phyloP scores from a whole-genome alignment of 352 stramenopile genomes.

The Thalassiosira exigua region DNA sequence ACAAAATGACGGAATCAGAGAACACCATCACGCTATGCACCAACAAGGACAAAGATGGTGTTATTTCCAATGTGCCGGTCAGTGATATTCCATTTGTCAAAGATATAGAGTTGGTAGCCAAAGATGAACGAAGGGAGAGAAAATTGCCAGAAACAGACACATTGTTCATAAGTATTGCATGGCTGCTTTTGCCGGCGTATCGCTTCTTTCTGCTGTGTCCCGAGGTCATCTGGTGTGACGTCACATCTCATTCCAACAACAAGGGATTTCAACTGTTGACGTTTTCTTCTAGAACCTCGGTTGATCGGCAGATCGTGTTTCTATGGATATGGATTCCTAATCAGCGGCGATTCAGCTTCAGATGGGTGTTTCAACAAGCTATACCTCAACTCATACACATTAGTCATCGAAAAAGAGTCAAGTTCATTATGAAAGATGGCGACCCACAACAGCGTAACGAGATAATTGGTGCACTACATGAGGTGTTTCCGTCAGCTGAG shows the following conservation, averaged over 20 bases:
- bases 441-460: conserved; percentile 47
- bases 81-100: background rate
- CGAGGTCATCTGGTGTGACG: conserved; percentile 31
- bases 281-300: conserved; percentile 15
- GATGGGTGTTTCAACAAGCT: conserved; percentile 30
- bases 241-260: conserved; percentile 33
- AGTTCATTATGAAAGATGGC: conserved; percentile 53
- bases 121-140: background rate
- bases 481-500: conserved; percentile 15
- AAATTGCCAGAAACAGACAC: background rate
- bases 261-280: conserved; percentile 22
- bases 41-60: background rate
- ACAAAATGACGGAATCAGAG: too few relatives aligned
- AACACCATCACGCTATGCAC: background rate
- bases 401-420: background rate
- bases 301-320: conserved; percentile 26
- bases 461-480: conserved; percentile 19
- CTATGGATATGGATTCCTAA: conserved; percentile 26
- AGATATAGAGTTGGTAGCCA: background rate
- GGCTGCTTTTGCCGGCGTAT: background rate
- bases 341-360: conserved; percentile 8
- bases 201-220: conserved; percentile 27
- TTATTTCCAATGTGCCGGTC: background rate
- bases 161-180: conserved; percentile 23
- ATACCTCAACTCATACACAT: conserved; percentile 18